Evolutionary conservation across 306 rosid genomes (phyloP).

Genomic region (Cicer yamashitae): DNA sequence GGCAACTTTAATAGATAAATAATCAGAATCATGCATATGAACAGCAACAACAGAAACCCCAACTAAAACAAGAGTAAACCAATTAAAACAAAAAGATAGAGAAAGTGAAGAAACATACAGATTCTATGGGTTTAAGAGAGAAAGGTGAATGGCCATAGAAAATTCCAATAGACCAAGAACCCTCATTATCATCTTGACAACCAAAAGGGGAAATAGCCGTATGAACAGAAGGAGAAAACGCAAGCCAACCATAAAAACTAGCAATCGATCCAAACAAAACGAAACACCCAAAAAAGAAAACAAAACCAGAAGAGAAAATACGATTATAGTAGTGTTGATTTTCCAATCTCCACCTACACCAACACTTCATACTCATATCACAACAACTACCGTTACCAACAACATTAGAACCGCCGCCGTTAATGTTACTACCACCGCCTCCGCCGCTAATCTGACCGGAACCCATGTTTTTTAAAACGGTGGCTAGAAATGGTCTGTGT

Average conservation of each 20-base stretch:
- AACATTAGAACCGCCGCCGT: slow-evolving; percentile 37
- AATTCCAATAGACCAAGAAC: slow-evolving; percentile 96
- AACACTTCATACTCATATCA: slow-evolving; percentile 64
- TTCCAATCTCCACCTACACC: slow-evolving; percentile 64
- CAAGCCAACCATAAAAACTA: slow-evolving; percentile 78
- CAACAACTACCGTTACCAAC: slow-evolving; percentile 52
- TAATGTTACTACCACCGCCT: slow-evolving; percentile 19
- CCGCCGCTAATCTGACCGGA: slow-evolving; percentile 57
- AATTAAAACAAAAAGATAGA: neutral
- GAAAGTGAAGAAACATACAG: slow-evolving; percentile 52
- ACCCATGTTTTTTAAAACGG: slow-evolving; percentile 58
- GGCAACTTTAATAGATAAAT: slow-evolving; percentile 5
- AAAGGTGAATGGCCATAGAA: slow-evolving; percentile 92
- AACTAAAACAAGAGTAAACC: neutral
- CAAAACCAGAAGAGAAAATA: slow-evolving; percentile 68
- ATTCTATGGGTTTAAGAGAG: slow-evolving; percentile 83
- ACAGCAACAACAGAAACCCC: neutral
- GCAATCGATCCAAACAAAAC: slow-evolving; percentile 85
- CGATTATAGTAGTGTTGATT: slow-evolving; percentile 60
- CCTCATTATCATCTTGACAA: slow-evolving; percentile 93
- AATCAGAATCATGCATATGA: slow-evolving; percentile 32
- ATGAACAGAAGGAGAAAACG: slow-evolving; percentile 69
- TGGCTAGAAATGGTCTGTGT: slow-evolving; percentile 15
- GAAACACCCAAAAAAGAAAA: slow-evolving; percentile 78
- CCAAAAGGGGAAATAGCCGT: slow-evolving; percentile 58